Percentiles rank a stretch among this genome's conserved stretches.
Conservation (phyloP, 331 rosid genomes). For the Prunus yedoensis region DNA sequence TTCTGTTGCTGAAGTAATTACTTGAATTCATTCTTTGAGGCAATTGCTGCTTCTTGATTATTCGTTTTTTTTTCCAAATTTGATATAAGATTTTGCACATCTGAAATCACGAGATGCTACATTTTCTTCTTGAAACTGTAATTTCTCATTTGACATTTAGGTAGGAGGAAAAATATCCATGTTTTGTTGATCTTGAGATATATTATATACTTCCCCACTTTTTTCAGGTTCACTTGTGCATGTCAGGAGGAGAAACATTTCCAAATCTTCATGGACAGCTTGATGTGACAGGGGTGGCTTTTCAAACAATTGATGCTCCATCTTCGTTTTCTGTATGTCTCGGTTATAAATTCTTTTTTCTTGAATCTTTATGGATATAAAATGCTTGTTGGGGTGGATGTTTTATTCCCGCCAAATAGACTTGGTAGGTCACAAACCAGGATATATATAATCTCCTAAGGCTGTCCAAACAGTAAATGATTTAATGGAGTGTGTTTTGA, state of each 20-base stretch:
- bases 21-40: neutral
- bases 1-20: neutral
- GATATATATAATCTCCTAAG: no score
- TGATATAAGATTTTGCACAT: neutral
- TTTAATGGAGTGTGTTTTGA: neutral
- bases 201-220: constrained; percentile 9
- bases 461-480: no score
- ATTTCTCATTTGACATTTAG: neutral
- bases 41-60: neutral
- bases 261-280: constrained; percentile 92
- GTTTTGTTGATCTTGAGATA: constrained; percentile 16
- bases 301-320: constrained; percentile 71
- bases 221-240: constrained; percentile 81
- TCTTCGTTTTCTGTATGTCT: constrained; percentile 79
- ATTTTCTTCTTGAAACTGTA: neutral
- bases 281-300: constrained; percentile 76
- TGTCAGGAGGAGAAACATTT: constrained; percentile 87
- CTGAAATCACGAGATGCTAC: neutral
- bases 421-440: no score
- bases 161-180: neutral
- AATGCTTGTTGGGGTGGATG: neutral
- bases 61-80: neutral
- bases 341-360: constrained; percentile 6
- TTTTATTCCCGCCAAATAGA: no score
- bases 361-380: neutral